A percentile compares a stretch with the other conserved stretches of the same genome.
Evolutionary conservation across 495 filamentous ascomycete genomes (phyloP).

Genomic region (Penicillium canariense): DNA sequence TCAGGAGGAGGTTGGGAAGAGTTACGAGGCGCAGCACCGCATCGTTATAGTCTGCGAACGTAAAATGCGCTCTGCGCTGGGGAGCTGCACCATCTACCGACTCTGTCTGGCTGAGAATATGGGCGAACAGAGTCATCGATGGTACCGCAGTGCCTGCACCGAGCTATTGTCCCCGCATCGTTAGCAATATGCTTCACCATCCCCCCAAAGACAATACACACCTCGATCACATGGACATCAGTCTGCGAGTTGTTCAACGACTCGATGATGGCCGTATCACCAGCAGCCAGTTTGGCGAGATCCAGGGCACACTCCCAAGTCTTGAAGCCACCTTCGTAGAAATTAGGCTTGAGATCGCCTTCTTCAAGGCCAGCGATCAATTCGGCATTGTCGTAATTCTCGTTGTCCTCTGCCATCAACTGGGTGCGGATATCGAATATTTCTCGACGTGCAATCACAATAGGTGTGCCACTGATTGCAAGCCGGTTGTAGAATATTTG

Average conservation of each 20-base stretch:
- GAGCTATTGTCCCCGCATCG: constrained; percentile 49
- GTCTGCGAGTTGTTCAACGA: constrained; percentile 28
- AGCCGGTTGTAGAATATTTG: constrained; percentile 72
- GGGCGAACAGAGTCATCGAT: constrained; percentile 71
- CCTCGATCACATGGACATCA: constrained; percentile 69
- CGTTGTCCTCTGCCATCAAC: constrained; percentile 82
- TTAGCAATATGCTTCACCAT: neutral
- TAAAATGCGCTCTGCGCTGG: constrained; percentile 53
- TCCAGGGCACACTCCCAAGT: constrained; percentile 96
- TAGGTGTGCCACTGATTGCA: constrained; percentile 43
- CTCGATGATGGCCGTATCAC: constrained; percentile 13
- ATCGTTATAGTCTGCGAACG: constrained; percentile 86
- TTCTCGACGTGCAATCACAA: constrained; percentile 75
- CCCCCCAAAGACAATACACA: constrained; percentile 36
- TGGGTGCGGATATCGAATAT: constrained; percentile 93
- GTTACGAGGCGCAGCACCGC: constrained; percentile 83
- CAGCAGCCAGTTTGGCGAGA: constrained; percentile 61
- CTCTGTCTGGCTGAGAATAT: constrained; percentile 50
- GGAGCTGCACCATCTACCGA: constrained; percentile 13
- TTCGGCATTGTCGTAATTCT: constrained; percentile 41
- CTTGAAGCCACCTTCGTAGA: constrained; percentile 99
- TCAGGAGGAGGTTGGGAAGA: constrained; percentile 80
- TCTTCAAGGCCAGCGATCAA: constrained; percentile 61
- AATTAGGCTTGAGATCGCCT: constrained; percentile 81
- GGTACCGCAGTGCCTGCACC: constrained; percentile 91